A percentile compares a stretch with the other conserved stretches of the same genome.
Evolutionary conservation across 768 basidiomycete genomes (phyloP).

Genomic region (Lyophyllum atratum): DNA sequence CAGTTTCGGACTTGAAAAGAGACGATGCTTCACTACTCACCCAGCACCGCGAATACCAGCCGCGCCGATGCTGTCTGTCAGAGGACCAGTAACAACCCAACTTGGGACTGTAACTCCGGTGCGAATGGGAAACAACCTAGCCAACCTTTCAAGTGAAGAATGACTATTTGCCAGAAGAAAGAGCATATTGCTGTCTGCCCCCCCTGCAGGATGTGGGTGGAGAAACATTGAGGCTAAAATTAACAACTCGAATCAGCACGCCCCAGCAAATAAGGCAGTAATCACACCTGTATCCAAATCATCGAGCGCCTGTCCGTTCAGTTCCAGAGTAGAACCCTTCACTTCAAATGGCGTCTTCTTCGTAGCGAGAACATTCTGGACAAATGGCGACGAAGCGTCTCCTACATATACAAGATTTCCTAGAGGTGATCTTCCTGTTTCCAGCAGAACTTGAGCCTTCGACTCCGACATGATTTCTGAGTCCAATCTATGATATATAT

Average conservation of each 20-base stretch:
- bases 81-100: slow-evolving; percentile 66
- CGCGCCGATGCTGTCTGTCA: slow-evolving; percentile 60
- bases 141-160: slow-evolving; percentile 63
- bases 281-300: slow-evolving; percentile 31
- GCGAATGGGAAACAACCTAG: slow-evolving; percentile 79
- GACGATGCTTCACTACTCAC: slow-evolving; percentile 41
- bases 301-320: slow-evolving; percentile 28
- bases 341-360: slow-evolving; percentile 33
- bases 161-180: slow-evolving; percentile 63
- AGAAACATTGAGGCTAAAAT: slow-evolving; percentile 49
- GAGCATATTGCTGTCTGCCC: slow-evolving; percentile 35
- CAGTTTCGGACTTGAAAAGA: not conserved
- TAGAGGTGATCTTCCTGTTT: slow-evolving; percentile 23
- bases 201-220: slow-evolving; percentile 57
- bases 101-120: slow-evolving; percentile 79
- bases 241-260: slow-evolving; percentile 1
- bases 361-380: slow-evolving; percentile 32
- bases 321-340: slow-evolving; percentile 23
- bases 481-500: slow-evolving; percentile 72
- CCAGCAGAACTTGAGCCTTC: slow-evolving; percentile 31
- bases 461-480: slow-evolving; percentile 53
- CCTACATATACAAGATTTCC: slow-evolving; percentile 68
- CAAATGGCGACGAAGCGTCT: slow-evolving; percentile 33
- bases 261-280: slow-evolving; percentile 3
- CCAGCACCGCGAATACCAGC: slow-evolving; percentile 79